Evolutionary conservation across 345 rosid genomes (phyloP).

Genomic region (Acer yangbiense): DNA sequence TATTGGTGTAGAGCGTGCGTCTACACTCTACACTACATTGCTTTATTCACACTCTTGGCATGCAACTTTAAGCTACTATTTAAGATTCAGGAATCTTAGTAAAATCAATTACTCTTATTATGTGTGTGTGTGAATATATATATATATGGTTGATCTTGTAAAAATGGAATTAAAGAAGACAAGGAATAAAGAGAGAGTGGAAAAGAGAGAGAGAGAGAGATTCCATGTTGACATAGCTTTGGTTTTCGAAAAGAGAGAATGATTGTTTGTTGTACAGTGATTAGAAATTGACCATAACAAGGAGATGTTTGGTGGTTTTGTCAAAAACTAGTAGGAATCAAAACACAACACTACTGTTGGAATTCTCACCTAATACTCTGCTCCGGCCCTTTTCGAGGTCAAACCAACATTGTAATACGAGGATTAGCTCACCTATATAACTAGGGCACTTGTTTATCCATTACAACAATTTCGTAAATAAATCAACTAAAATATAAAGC

Average conservation of each 20-base stretch:
- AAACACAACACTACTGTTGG: not conserved
- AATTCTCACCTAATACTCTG: constrained; percentile 12
- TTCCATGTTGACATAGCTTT: constrained; percentile 1
- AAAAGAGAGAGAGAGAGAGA: too few species aligned
- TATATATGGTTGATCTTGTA: not conserved
- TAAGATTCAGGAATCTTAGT: constrained; percentile 7
- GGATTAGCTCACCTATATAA: constrained; percentile 21
- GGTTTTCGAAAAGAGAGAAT: not conserved
- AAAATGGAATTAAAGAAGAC: not conserved
- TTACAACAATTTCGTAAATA: not conserved
- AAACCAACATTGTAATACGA: not conserved
- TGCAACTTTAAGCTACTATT: constrained; percentile 5
- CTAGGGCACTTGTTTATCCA: not conserved
- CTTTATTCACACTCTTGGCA: constrained; percentile 41
- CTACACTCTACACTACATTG: constrained; percentile 12
- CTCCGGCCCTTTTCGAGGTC: not conserved
- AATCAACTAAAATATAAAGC: too few species aligned
- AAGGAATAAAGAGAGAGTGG: not conserved
- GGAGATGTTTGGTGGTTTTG: not conserved
- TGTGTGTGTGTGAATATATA: not conserved
- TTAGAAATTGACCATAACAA: not conserved
- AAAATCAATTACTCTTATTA: not conserved
- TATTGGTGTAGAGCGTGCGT: not conserved
- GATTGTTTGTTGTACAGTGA: not conserved
- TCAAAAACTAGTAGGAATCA: not conserved